Evolutionary conservation across 345 rosid species (phyloP), one percentile per base, ranked within the genome.

Genomic region (Jatropha curcas): DNA sequence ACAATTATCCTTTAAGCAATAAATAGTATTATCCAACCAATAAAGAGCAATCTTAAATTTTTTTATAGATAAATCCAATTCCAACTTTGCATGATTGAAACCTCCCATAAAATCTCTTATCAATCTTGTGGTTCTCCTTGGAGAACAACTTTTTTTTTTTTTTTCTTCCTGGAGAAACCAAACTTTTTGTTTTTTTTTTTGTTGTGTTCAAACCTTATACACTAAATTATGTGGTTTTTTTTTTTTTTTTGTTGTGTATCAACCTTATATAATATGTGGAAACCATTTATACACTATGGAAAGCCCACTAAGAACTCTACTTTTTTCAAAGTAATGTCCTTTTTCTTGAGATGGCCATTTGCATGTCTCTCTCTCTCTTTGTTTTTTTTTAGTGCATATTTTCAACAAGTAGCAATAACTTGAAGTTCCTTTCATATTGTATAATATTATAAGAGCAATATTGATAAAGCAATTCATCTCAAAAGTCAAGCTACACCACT

Each of bases 21-120:
- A n/a, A n/a, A n/a, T n/a, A n/a, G n/a, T n/a, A n/a, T n/a, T n/a
- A n/a, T n/a, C n/a, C n/a, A n/a, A n/a, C n/a, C n/a, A n/a, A n/a
- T n/a, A n/a, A n/a, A n/a, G n/a, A n/a, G n/a, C n/a, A n/a, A n/a
- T n/a, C n/a, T n/a, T n/a, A n/a, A n/a, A n/a, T n/a, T n/a, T n/a
- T n/a, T n/a, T n/a, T n/a, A n/a, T n/a, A n/a, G n/a, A 37, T 37
- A 37, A 4, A 41, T 41, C 1, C n/a, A 37, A 51, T 73, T 65
- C 71, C 63, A 73, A 31, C 34, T 56, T 55, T 56, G 25, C 76
- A 55, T 55, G 76, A 73, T 56, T 41, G 58, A 31, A 43, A 28
- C 35, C 74, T 43, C 30, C 55, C 20, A 0, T 30, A 56, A 41
- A 73, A 56, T 53, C 34, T 25, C 39, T 55, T 8, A n/a, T 53